Percentiles rank a stretch among this genome's conserved stretches.
These are phyloP conservation scores for Dactylorhiza incarnata DNA, from an alignment of 106 monocot genomes.

Conservation along the genomic window DNA sequence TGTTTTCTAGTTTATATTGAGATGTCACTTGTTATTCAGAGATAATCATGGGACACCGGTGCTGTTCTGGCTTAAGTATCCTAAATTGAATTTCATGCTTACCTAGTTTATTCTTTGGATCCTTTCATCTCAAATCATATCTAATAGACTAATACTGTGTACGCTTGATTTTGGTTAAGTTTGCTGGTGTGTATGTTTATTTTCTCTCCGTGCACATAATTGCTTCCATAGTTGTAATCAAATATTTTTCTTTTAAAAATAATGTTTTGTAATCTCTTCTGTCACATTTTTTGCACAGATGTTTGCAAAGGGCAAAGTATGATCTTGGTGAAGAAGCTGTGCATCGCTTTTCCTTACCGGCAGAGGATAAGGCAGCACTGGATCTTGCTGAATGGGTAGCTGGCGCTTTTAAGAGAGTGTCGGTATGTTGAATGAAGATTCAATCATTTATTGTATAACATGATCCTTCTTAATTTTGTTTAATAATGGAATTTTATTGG, in stretches of 20 bases:
- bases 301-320: constrained; percentile 86
- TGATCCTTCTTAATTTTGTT: background rate
- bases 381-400: constrained; percentile 86
- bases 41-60: too few relatives aligned
- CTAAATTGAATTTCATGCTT: too few relatives aligned
- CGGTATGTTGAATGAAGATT: constrained; percentile 22
- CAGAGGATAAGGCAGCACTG: constrained; percentile 86
- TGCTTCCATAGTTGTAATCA: background rate
- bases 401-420: constrained; percentile 49
- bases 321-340: constrained; percentile 94
- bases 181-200: background rate
- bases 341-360: constrained; percentile 73
- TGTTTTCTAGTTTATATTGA: too few relatives aligned
- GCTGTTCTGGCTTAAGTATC: too few relatives aligned
- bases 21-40: too few relatives aligned
- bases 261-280: constrained; percentile 8
- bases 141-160: background rate
- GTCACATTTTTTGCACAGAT: constrained; percentile 39
- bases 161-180: background rate
- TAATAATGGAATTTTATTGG: background rate
- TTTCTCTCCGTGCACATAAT: background rate
- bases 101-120: background rate
- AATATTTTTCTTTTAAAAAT: background rate
- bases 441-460: background rate
- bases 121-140: background rate